A percentile compares a stretch with the other conserved stretches of the same genome.
phyloP scores from a whole-genome alignment of 2,329 filamentous ascomycete genomes.

The Colletotrichum sp. region DNA sequence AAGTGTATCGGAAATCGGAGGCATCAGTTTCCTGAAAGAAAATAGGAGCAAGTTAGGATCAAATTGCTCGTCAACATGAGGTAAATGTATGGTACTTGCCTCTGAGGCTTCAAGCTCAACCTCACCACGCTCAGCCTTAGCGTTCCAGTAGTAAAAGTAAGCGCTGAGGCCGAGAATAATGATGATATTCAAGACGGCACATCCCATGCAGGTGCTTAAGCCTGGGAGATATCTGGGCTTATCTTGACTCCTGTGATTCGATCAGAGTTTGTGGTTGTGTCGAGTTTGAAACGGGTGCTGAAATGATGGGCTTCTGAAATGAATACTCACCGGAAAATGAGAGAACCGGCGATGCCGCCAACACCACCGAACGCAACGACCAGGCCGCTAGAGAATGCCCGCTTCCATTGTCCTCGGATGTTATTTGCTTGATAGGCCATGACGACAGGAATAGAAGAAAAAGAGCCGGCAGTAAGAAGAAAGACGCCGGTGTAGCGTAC shows the following conservation, averaged over 20 bases:
- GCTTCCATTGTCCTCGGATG: conserved; percentile 22
- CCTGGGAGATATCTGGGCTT: conserved; percentile 8
- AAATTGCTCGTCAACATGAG: not conserved
- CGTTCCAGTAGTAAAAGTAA: conserved; percentile 10
- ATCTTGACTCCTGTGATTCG: not conserved
- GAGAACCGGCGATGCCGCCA: conserved; percentile 18
- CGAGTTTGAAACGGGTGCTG: not conserved
- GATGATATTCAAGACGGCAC: conserved; percentile 2
- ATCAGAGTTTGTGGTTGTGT: not conserved
- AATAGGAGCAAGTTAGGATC: not conserved
- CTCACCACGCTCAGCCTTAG: not conserved
- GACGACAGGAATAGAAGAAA: conserved; percentile 5
- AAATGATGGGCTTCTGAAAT: not conserved
- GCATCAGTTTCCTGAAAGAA: not conserved
- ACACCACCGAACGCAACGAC: conserved; percentile 19
- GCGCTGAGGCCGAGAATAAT: not conserved
- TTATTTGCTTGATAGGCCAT: conserved; percentile 22
- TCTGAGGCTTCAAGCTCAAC: conserved; percentile 14
- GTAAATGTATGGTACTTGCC: not conserved
- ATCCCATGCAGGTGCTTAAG: conserved; percentile 3
- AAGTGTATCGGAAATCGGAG: conserved; percentile 14
- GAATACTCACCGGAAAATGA: conserved; percentile 18
- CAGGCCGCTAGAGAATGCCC: conserved; percentile 19
- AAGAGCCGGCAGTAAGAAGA: conserved; percentile 37
- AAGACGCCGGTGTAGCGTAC: conserved; percentile 73